Base-by-base conservation (phyloP, 495 filamentous ascomycete genomes). In the Talaromyces proteolyticus region DNA sequence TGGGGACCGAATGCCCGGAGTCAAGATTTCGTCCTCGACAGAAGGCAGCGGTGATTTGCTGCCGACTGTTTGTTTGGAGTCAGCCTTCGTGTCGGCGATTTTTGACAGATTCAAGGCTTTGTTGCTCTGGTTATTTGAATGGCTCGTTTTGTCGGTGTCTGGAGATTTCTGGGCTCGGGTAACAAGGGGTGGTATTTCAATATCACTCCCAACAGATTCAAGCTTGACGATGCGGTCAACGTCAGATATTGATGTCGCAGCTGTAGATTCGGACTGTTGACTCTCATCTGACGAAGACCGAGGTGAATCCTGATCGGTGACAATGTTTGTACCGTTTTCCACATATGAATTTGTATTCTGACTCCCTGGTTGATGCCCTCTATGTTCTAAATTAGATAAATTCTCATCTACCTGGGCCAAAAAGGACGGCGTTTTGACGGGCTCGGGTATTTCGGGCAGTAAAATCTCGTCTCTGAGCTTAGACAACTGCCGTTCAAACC, bases 1-100 rank as follows among this genome's bases (percentile, higher is more conserved):
- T 0, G 88, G 89, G 0, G 75, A 65, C 41, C 85, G 73, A 56
- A 71, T 62, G 18, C 68, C 53, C 11, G 69, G 57, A 22, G 67
- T 51, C 17, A 11, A 54, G n/a, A 54, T 50, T 23, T 72, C 67
- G 18, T 65, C 61, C 47, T 77, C 75, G 26, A 73, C 68, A 0
- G 73, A 73, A 19, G 68, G 57, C 23, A 75, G 51, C 5, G 47
- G 25, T 23, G 21, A 7, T 26, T 49, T 49, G 29, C 8, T 14
- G 29, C 14, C 29, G 29, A 34, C 8, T 14, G 8, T 34, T 34
- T 2, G 8, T 14, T 34, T 34, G 4, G 29, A 2, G 8, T 34
- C 29, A 10, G 29, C 4, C 29, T 34, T 8, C 29, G 4, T 34
- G n/a, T n/a, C n/a, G n/a, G n/a, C n/a, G n/a, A n/a, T n/a, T n/a